These are phyloP conservation scores for Fraxinus velutina DNA, from an alignment of 305 asterid genomes.

Conservation along the genomic window DNA sequence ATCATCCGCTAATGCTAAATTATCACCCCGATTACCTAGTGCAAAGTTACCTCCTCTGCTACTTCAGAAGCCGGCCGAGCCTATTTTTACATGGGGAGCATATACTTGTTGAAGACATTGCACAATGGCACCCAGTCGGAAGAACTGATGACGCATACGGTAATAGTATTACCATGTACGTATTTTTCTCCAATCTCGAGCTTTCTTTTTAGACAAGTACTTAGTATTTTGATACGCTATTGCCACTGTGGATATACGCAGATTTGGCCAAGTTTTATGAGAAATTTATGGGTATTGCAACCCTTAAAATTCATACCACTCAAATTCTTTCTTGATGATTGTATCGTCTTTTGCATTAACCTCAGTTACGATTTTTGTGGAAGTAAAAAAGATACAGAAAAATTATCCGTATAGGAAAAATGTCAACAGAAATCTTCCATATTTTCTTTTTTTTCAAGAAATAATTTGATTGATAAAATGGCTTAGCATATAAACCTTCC, in stretches of 20 bases:
- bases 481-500: neutral
- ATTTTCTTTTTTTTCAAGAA: neutral
- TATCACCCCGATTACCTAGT: constrained; percentile 26
- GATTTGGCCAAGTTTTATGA: neutral
- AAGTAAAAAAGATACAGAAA: neutral
- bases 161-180: neutral
- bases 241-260: neutral
- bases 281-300: neutral
- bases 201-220: neutral
- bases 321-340: neutral
- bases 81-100: constrained; percentile 38
- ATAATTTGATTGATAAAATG: neutral
- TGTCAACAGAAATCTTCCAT: neutral
- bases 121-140: neutral
- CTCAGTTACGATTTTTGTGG: neutral
- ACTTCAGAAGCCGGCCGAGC: constrained; percentile 63
- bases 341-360: neutral
- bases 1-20: constrained; percentile 18
- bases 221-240: neutral
- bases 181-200: neutral
- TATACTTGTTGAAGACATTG: neutral
- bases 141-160: neutral
- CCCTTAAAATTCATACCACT: neutral
- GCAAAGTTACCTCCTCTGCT: constrained; percentile 27
- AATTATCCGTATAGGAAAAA: neutral